These are phyloP conservation scores for Aspergillus leporis DNA, from an alignment of 495 filamentous ascomycete genomes.

Conservation along the genomic window DNA sequence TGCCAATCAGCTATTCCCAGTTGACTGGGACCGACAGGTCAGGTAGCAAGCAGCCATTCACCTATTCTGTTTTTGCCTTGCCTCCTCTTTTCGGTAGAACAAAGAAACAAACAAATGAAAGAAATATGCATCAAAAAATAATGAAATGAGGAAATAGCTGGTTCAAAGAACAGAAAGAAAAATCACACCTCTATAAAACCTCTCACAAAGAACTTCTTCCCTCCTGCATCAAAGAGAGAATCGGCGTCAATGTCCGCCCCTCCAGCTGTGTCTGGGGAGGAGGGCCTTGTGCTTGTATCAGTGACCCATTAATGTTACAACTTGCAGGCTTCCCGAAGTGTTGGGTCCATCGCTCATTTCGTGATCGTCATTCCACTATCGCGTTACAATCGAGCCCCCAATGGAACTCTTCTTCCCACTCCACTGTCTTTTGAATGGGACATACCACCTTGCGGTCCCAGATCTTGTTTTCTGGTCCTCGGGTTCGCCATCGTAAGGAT, in stretches of 20 bases:
- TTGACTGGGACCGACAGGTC: background rate
- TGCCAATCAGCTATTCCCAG: background rate
- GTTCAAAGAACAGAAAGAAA: background rate
- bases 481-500: conserved; percentile 2
- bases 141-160: conserved; percentile 1
- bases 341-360: conserved; percentile 11
- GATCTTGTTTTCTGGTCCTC: background rate
- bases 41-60: background rate
- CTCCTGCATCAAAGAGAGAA: background rate
- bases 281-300: conserved; percentile 9
- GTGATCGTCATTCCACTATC: conserved; percentile 2
- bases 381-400: background rate
- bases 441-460: background rate
- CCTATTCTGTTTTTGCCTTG: background rate
- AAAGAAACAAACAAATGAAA: conserved; percentile 10
- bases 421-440: conserved; percentile 2
- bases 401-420: background rate
- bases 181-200: background rate
- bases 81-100: background rate
- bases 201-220: conserved; percentile 9
- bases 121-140: conserved; percentile 17
- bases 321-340: conserved; percentile 2
- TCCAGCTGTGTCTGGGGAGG: background rate
- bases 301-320: conserved; percentile 24
- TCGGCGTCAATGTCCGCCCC: background rate